These are phyloP conservation scores for Diplosphaera chodatii DNA, from an alignment of 139 green algal genomes.

Conservation along the genomic window DNA sequence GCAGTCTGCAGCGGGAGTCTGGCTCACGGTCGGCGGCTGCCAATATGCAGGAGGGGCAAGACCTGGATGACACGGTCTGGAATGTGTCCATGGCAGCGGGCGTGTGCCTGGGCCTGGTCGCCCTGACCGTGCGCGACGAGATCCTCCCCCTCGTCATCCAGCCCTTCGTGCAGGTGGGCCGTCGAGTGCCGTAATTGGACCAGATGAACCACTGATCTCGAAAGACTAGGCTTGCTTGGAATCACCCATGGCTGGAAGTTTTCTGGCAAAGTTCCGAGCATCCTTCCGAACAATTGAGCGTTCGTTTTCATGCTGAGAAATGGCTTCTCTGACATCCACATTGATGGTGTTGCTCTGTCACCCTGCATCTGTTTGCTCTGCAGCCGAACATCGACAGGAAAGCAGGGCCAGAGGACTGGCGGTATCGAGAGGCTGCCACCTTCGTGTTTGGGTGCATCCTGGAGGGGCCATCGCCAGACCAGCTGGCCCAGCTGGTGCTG, in stretches of 20 bases:
- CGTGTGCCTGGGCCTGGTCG: constrained; percentile 81
- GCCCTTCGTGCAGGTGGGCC: constrained; percentile 64
- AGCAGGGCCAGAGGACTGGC: constrained; percentile 73
- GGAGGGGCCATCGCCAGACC: constrained; percentile 69
- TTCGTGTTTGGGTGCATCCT: constrained; percentile 96
- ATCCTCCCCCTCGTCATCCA: constrained; percentile 79
- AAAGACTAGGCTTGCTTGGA: too few relatives aligned
- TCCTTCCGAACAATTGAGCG: too few relatives aligned
- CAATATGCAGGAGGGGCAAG: constrained; percentile 37
- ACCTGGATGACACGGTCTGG: constrained; percentile 87
- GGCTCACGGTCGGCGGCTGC: too few relatives aligned
- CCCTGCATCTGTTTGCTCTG: too few relatives aligned
- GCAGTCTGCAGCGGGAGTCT: too few relatives aligned
- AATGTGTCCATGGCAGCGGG: constrained; percentile 86
- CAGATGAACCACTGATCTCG: too few relatives aligned
- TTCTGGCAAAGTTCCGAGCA: too few relatives aligned
- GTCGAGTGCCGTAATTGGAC: too few relatives aligned
- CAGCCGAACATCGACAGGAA: constrained; percentile 79
- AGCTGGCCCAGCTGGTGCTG: constrained; percentile 60
- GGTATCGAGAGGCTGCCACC: constrained; percentile 84
- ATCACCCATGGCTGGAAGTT: too few relatives aligned
- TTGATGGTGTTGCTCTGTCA: constrained; percentile 39
- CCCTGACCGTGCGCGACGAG: constrained; percentile 60
- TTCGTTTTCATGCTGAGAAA: too few relatives aligned
- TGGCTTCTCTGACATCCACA: too few relatives aligned